Evolutionary conservation across 1,284 basidiomycete genomes (phyloP).

Genomic region (Vanrija pseudolonga): DNA sequence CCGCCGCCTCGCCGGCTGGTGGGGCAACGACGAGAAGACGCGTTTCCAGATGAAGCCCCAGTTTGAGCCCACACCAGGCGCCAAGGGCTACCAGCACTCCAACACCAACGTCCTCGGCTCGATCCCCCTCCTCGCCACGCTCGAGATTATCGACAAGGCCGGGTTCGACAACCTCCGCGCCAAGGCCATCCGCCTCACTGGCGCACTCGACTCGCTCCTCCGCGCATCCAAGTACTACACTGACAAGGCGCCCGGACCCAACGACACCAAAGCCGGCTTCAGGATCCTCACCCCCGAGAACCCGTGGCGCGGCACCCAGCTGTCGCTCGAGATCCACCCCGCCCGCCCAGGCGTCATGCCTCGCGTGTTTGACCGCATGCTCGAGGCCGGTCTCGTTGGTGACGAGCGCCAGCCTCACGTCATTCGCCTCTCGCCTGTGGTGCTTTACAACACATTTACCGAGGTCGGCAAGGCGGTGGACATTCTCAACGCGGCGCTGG

Average conservation of each 20-base stretch:
- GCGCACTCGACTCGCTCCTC: slow-evolving; percentile 64
- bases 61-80: slow-evolving; percentile 81
- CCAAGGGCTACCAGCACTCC: slow-evolving; percentile 92
- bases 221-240: slow-evolving; percentile 51
- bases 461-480: slow-evolving; percentile 69
- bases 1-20: slow-evolving; percentile 87
- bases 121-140: slow-evolving; percentile 72
- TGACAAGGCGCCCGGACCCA: neutral
- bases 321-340: slow-evolving; percentile 74
- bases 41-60: slow-evolving; percentile 85
- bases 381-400: slow-evolving; percentile 71
- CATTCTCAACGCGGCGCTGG: slow-evolving; percentile 57
- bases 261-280: neutral
- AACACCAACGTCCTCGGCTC: slow-evolving; percentile 82
- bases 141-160: slow-evolving; percentile 74
- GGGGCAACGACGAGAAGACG: slow-evolving; percentile 83
- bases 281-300: slow-evolving; percentile 76
- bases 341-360: slow-evolving; percentile 62
- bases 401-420: slow-evolving; percentile 88
- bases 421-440: slow-evolving; percentile 76
- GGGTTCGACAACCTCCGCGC: slow-evolving; percentile 66
- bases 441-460: slow-evolving; percentile 74
- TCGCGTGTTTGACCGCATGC: slow-evolving; percentile 61
- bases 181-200: slow-evolving; percentile 69
- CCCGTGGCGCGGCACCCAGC: slow-evolving; percentile 71